phyloP scores from a whole-genome alignment of 352 stramenopile species.

The Pythium guiyangense region DNA sequence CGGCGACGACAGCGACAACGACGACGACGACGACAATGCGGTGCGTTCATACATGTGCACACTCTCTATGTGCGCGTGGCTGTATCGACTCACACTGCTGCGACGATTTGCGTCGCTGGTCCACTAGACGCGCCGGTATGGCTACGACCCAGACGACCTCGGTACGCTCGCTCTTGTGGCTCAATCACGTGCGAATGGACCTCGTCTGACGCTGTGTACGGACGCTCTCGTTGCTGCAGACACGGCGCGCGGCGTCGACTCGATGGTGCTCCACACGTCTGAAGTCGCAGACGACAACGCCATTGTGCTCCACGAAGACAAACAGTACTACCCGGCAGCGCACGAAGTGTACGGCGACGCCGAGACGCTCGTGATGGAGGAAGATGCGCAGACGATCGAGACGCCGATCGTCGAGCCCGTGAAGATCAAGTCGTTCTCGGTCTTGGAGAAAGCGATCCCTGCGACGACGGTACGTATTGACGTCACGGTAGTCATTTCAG shows the following conservation, averaged over 20 bases:
- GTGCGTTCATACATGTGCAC: neutral
- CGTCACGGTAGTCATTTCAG: neutral
- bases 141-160: constrained; percentile 14
- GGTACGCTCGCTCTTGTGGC: constrained; percentile 9
- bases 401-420: constrained; percentile 98
- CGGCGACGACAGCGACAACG: constrained; percentile 44
- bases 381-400: constrained; percentile 98
- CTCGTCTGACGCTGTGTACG: neutral
- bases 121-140: constrained; percentile 8
- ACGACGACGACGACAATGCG: constrained; percentile 16
- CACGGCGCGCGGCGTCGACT: constrained; percentile 30
- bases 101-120: no score
- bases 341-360: constrained; percentile 96
- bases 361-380: constrained; percentile 97
- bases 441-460: constrained; percentile 77
- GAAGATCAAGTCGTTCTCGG: constrained; percentile 91
- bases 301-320: constrained; percentile 99
- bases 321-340: constrained; percentile 98
- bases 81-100: neutral
- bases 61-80: neutral
- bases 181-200: constrained; percentile 13
- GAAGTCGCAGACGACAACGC: constrained; percentile 73
- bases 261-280: constrained; percentile 41
- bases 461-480: constrained; percentile 44
- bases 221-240: neutral